Percentiles rank a stretch among this genome's conserved stretches.
These are phyloP conservation scores for Acacia melanoxylon DNA, from an alignment of 306 rosid genomes.

Conservation along the genomic window DNA sequence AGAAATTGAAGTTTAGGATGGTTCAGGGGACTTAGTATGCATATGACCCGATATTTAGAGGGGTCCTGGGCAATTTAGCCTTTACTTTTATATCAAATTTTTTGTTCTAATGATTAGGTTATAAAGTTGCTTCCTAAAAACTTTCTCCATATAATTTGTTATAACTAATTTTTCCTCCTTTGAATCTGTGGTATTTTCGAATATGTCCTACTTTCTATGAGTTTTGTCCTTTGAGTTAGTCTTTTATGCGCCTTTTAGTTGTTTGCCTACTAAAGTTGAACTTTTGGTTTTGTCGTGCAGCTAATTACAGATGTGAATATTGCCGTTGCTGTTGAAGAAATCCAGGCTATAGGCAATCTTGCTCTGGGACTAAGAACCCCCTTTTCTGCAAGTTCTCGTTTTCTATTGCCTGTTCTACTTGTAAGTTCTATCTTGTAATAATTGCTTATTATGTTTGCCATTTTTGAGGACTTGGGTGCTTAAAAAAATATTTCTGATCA, in stretches of 20 bases:
- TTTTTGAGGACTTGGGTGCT: not conserved
- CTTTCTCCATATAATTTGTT: not conserved
- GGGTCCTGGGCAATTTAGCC: not conserved
- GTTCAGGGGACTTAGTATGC: not conserved
- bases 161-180: not conserved
- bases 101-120: constrained; percentile 9
- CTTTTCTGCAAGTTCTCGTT: constrained; percentile 95
- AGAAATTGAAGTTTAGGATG: not conserved
- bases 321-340: constrained; percentile 98
- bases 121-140: not conserved
- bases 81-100: not conserved
- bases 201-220: not conserved
- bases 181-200: not conserved
- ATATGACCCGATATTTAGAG: not conserved
- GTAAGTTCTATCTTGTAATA: constrained; percentile 51
- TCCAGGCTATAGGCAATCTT: constrained; percentile 98
- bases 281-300: constrained; percentile 52
- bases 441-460: not conserved
- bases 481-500: not conserved
- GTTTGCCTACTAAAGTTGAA: constrained; percentile 5
- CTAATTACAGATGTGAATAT: constrained; percentile 97
- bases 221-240: not conserved
- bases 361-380: constrained; percentile 86
- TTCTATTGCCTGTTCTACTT: constrained; percentile 88
- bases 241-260: not conserved